Conservation (phyloP, 805 yeast genomes). For the Candida cerambycidarum region DNA sequence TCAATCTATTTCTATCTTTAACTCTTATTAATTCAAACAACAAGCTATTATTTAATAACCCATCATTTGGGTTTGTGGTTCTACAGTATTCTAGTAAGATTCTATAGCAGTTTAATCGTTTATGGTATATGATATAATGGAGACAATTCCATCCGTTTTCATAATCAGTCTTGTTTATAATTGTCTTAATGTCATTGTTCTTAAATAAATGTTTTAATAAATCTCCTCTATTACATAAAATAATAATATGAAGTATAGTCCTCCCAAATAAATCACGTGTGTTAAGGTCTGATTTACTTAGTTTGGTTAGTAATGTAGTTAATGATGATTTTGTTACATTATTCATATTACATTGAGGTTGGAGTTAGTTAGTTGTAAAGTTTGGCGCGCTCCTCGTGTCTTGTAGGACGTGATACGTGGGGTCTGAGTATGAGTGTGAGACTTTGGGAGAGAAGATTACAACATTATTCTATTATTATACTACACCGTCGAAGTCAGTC, state of each 20-base stretch:
- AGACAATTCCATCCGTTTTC: conserved; percentile 84
- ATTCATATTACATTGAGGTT: conserved; percentile 3
- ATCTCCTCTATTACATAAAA: conserved; percentile 50
- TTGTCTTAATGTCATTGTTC: conserved; percentile 45
- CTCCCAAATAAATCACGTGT: conserved; percentile 72
- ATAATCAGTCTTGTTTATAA: conserved; percentile 48
- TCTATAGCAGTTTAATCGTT: conserved; percentile 55
- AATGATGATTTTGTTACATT: conserved; percentile 4
- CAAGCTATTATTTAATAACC: conserved; percentile 20
- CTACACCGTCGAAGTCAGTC: no score
- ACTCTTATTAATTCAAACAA: conserved; percentile 44
- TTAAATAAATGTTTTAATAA: conserved; percentile 46
- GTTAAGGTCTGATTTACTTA: conserved; percentile 11
- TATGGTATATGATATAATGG: conserved; percentile 65
- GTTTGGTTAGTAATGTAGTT: conserved; percentile 7
- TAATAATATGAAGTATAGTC: conserved; percentile 56
- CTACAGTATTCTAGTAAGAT: conserved; percentile 29
- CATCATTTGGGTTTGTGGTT: conserved; percentile 6
- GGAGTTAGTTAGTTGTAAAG: not conserved
- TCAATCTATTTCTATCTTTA: conserved; percentile 68
- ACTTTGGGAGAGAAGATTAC: no score
- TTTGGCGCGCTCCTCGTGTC: not conserved
- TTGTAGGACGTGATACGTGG: no score
- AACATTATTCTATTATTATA: no score
- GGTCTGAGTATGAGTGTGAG: no score